A percentile compares a stretch with the other conserved stretches of the same genome.
phyloP scores from a whole-genome alignment of 1,284 basidiomycete species.

The Macrocybe sp. region DNA sequence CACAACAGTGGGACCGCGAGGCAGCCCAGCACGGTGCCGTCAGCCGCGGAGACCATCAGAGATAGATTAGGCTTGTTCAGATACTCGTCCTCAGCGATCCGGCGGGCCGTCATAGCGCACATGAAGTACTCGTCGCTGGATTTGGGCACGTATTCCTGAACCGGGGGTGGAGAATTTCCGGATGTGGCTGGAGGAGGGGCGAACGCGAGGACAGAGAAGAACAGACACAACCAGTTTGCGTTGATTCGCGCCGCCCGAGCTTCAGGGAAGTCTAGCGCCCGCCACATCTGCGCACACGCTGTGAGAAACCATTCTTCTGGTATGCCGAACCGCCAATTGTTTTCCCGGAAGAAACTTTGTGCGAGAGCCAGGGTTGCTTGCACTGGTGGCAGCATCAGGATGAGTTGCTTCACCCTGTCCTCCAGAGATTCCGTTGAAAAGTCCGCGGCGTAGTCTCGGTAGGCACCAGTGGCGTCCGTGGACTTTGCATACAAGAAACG shows the following conservation, averaged over 20 bases:
- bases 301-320: conserved; percentile 42
- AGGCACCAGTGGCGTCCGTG: conserved; percentile 25
- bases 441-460: conserved; percentile 17
- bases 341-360: conserved; percentile 36
- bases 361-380: conserved; percentile 29
- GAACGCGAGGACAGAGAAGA: conserved; percentile 43
- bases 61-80: conserved; percentile 33
- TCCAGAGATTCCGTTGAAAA: conserved; percentile 23
- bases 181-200: conserved; percentile 20
- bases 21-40: conserved; percentile 43
- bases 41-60: conserved; percentile 33
- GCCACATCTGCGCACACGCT: conserved; percentile 41
- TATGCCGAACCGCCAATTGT: conserved; percentile 48
- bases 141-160: conserved; percentile 16
- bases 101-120: conserved; percentile 38
- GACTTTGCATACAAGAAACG: conserved; percentile 33
- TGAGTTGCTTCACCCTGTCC: conserved; percentile 31
- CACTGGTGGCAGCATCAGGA: conserved; percentile 34
- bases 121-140: conserved; percentile 35
- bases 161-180: conserved; percentile 6
- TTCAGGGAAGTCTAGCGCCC: conserved; percentile 29
- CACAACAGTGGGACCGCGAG: conserved; percentile 41
- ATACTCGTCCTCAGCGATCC: conserved; percentile 41
- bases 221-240: conserved; percentile 43
- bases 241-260: conserved; percentile 33